A percentile compares a stretch with the other conserved stretches of the same genome.
Conservation (phyloP, 139 green algal genomes). For the Chlamydomonas urium region DNA sequence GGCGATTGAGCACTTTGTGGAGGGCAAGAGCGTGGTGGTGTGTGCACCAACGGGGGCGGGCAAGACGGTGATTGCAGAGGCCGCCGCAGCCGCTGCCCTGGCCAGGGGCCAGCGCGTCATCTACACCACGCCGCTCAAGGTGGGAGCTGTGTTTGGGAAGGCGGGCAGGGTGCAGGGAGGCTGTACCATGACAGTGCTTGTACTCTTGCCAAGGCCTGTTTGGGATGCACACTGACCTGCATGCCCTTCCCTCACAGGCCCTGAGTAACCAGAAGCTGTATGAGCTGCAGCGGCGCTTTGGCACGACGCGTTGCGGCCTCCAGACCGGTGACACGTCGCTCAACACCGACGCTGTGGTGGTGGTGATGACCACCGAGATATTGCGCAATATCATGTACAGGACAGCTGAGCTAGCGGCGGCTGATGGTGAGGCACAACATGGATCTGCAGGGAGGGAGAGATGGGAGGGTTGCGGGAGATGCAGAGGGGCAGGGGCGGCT, state of each 20-base stretch:
- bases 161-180: too few relatives aligned
- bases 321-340: conserved; percentile 90
- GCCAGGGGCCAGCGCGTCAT: conserved; percentile 75
- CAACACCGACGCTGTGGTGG: conserved; percentile 79
- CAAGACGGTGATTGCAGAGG: conserved; percentile 96
- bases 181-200: too few relatives aligned
- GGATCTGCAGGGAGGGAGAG: too few relatives aligned
- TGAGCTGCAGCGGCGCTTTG: conserved; percentile 71
- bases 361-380: conserved; percentile 99
- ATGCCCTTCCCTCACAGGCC: conserved; percentile 41
- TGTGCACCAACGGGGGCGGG: conserved; percentile 91
- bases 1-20: conserved; percentile 64
- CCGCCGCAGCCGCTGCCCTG: conserved; percentile 70
- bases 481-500: too few relatives aligned
- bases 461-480: too few relatives aligned
- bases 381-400: conserved; percentile 97
- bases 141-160: too few relatives aligned
- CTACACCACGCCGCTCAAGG: conserved; percentile 87
- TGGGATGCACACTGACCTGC: background rate
- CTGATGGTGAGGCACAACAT: too few relatives aligned
- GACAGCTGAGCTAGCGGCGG: conserved; percentile 30
- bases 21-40: conserved; percentile 79
- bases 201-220: too few relatives aligned
- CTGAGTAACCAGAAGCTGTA: conserved; percentile 90
- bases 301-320: conserved; percentile 45